Conservation (phyloP, 257 asterid genomes). For the Solanum chaucha region DNA sequence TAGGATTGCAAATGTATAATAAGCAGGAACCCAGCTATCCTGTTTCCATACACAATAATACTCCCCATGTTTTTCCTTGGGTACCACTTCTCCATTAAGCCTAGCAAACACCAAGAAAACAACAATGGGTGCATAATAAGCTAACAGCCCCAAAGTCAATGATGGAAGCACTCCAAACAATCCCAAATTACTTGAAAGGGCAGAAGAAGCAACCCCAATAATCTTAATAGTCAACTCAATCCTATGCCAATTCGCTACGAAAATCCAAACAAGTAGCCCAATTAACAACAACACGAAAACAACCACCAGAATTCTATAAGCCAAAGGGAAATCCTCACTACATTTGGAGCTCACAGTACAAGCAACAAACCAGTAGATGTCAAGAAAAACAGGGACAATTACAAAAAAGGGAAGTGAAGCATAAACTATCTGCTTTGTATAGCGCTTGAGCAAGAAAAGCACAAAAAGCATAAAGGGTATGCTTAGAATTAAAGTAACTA, state of each 20-base stretch:
- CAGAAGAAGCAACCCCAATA: conserved; percentile 66
- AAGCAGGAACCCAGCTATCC: conserved; percentile 96
- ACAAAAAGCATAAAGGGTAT: conserved; percentile 47
- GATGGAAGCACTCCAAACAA: conserved; percentile 75
- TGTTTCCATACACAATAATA: conserved; percentile 76
- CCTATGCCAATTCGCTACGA: conserved; percentile 72
- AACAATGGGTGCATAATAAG: conserved; percentile 63
- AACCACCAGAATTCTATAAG: conserved; percentile 59
- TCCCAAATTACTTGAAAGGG: conserved; percentile 56
- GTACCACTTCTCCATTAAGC: conserved; percentile 66
- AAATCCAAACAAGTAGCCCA: conserved; percentile 84
- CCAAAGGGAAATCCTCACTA: conserved; percentile 64
- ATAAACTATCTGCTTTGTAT: conserved; percentile 84
- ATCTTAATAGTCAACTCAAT: conserved; percentile 84
- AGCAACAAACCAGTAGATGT: conserved; percentile 89
- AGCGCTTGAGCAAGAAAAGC: conserved; percentile 66
- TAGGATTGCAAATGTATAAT: conserved; percentile 67
- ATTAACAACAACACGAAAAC: conserved; percentile 62
- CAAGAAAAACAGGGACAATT: conserved; percentile 57
- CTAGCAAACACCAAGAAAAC: conserved; percentile 70
- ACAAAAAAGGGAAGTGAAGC: conserved; percentile 76
- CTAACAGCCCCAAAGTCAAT: conserved; percentile 45
- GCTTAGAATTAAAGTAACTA: conserved; percentile 53
- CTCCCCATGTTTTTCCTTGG: conserved; percentile 51
- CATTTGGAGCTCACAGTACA: conserved; percentile 70